Percentiles rank a stretch among this genome's conserved stretches.
Evolutionary conservation across 2,329 filamentous ascomycete species (phyloP).

Genomic region (Penicillium sp.): DNA sequence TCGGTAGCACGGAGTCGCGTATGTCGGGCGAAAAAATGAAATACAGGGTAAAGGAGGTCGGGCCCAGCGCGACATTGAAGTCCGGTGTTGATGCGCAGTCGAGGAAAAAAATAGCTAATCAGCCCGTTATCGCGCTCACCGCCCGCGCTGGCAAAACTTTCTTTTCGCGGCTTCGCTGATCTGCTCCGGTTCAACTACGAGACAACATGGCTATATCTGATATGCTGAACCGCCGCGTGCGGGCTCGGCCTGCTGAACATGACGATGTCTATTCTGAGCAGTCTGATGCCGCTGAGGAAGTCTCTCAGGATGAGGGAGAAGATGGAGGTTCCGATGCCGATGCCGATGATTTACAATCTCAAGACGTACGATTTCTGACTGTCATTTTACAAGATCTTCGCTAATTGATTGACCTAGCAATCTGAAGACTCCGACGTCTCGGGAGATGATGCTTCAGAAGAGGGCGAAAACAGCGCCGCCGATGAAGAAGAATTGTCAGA

Average conservation of each 20-base stretch:
- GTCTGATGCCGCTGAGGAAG: slow-evolving; percentile 23
- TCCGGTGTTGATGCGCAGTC: slow-evolving; percentile 5
- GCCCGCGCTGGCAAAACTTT: slow-evolving; percentile 26
- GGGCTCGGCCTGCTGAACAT: slow-evolving; percentile 39
- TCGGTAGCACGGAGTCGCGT: not conserved
- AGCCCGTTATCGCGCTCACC: slow-evolving; percentile 21
- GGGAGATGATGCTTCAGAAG: slow-evolving; percentile 22
- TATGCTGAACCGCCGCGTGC: slow-evolving; percentile 42
- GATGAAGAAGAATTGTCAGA: slow-evolving; percentile 40
- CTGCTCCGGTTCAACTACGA: slow-evolving; percentile 6
- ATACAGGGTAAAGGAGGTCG: not conserved
- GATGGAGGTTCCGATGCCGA: slow-evolving; percentile 14
- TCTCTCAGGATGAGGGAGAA: slow-evolving; percentile 13
- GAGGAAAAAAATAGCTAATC: slow-evolving; percentile 21
- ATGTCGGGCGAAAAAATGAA: not conserved
- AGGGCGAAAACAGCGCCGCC: slow-evolving; percentile 38
- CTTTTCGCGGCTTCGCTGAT: slow-evolving; percentile 10
- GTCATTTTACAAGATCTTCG: not conserved
- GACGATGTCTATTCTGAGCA: slow-evolving; percentile 37
- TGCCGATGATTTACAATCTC: slow-evolving; percentile 12
- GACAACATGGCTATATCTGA: slow-evolving; percentile 36
- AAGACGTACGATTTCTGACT: slow-evolving; percentile 10
- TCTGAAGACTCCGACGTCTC: slow-evolving; percentile 5
- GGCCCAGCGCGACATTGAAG: slow-evolving; percentile 2
- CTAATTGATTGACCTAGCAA: not conserved